Evolutionary conservation across 345 rosid genomes (phyloP).

Genomic region (Citrus cavaleriei): DNA sequence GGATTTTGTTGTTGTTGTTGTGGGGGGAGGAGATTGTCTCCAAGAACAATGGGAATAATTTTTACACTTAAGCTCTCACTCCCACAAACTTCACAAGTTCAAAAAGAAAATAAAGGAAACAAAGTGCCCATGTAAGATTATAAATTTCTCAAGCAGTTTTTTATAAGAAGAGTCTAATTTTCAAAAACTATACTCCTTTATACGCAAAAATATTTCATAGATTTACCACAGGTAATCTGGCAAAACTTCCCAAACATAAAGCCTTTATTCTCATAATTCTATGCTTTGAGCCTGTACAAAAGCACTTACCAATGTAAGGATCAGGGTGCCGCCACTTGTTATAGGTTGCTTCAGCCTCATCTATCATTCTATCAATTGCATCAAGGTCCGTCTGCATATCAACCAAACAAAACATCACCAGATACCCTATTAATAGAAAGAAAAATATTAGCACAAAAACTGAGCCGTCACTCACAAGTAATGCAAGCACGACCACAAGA

Average conservation of each 20-base stretch:
- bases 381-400: constrained; percentile 69
- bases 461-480: not conserved
- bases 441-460: not conserved
- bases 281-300: not conserved
- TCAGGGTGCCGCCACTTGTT: constrained; percentile 95
- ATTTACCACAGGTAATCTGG: not conserved
- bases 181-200: not conserved
- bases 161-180: not conserved
- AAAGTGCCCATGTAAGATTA: not conserved
- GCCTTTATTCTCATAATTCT: not conserved
- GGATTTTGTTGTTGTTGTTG: too few relatives aligned
- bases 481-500: not conserved
- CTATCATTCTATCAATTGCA: constrained; percentile 78
- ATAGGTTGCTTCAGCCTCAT: constrained; percentile 64
- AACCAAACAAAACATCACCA: not conserved
- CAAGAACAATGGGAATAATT: not conserved
- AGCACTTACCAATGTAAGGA: constrained; percentile 76
- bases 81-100: not conserved
- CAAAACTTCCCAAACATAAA: not conserved
- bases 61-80: not conserved
- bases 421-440: not conserved
- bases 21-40: not conserved
- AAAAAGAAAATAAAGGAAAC: not conserved
- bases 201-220: not conserved
- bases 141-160: not conserved